These are phyloP conservation scores for Amaranthus cruentus DNA, from an alignment of 148 eudicot species.

Conservation along the genomic window DNA sequence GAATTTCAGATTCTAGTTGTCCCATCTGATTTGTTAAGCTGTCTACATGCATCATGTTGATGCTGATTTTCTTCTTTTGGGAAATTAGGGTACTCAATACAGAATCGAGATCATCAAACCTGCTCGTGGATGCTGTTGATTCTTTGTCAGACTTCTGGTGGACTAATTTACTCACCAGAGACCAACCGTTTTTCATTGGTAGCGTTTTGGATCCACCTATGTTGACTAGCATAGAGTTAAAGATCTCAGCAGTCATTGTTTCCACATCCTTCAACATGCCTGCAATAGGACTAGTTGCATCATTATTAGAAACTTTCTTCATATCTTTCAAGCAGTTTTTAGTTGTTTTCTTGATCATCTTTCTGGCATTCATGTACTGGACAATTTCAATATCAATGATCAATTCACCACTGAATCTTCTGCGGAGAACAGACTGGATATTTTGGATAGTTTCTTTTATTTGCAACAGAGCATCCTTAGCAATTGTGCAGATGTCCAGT, in stretches of 20 bases:
- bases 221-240: slow-evolving; percentile 13
- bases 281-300: not conserved
- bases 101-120: slow-evolving; percentile 32
- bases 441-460: slow-evolving; percentile 31
- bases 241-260: slow-evolving; percentile 9
- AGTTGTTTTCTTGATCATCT: slow-evolving; percentile 25
- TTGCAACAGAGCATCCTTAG: slow-evolving; percentile 32
- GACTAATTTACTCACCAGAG: slow-evolving; percentile 24
- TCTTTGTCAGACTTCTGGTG: slow-evolving; percentile 13
- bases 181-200: slow-evolving; percentile 20
- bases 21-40: slow-evolving; percentile 8
- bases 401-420: slow-evolving; percentile 35
- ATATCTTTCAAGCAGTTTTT: slow-evolving; percentile 33
- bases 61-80: slow-evolving; percentile 17
- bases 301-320: slow-evolving; percentile 18
- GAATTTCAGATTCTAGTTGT: slow-evolving; percentile 26
- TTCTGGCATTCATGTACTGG: slow-evolving; percentile 27
- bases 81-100: slow-evolving; percentile 15
- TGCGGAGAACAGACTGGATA: slow-evolving; percentile 36
- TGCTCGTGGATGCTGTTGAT: slow-evolving; percentile 6
- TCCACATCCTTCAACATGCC: slow-evolving; percentile 14
- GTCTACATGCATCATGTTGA: slow-evolving; percentile 13
- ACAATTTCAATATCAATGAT: slow-evolving; percentile 20
- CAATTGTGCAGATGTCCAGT: slow-evolving; percentile 37
- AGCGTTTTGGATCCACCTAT: slow-evolving; percentile 9